These are phyloP conservation scores for Fusarium newnesense DNA, from an alignment of 2,329 filamentous ascomycete species.

Conservation along the genomic window DNA sequence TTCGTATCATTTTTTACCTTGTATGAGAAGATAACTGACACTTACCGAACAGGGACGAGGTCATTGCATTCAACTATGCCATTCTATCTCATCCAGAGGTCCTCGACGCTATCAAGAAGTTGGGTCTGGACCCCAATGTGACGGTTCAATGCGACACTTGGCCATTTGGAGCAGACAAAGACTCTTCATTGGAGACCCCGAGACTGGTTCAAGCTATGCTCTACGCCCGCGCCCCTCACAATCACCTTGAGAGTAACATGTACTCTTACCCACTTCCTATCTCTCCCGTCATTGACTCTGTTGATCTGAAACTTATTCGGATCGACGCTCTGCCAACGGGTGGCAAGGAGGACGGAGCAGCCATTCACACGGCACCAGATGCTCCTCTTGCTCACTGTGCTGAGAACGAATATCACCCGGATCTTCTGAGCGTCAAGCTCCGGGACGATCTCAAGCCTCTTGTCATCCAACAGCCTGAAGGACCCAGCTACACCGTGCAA, in stretches of 20 bases:
- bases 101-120: neutral
- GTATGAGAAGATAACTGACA: neutral
- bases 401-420: conserved; percentile 58
- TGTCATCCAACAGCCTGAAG: conserved; percentile 76
- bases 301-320: conserved; percentile 63
- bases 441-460: conserved; percentile 73
- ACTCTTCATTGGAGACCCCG: neutral
- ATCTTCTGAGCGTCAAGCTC: conserved; percentile 59
- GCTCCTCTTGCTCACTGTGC: conserved; percentile 46
- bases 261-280: conserved; percentile 70
- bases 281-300: conserved; percentile 67
- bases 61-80: neutral
- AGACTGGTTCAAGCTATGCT: neutral
- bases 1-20: neutral
- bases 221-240: neutral
- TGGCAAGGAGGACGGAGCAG: conserved; percentile 57
- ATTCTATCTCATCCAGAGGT: neutral
- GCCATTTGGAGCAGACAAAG: neutral
- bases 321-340: conserved; percentile 66
- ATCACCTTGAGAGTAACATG: neutral
- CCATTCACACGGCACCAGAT: conserved; percentile 51
- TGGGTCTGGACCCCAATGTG: neutral
- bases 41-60: neutral
- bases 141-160: neutral
- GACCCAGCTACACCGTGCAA: conserved; percentile 70